Conservation (phyloP, 306 rosid genomes). For the Vigna hirtella region DNA sequence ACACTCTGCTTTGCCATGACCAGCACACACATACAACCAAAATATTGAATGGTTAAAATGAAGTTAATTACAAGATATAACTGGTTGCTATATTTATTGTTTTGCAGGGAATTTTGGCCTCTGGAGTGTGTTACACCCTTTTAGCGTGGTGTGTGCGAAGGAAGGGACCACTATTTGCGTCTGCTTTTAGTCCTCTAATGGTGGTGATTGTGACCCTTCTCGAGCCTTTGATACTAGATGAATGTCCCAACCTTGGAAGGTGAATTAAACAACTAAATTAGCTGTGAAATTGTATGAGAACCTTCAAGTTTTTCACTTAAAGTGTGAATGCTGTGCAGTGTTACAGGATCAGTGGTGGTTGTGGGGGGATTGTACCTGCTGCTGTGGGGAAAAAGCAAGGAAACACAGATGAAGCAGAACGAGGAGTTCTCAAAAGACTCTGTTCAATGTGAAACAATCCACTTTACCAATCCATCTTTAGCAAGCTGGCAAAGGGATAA, state of each 20-base stretch:
- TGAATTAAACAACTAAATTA: background rate
- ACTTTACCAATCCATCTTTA: conserved; percentile 4
- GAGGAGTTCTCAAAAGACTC: background rate
- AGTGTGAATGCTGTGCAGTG: conserved; percentile 27
- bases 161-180: conserved; percentile 49
- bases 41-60: background rate
- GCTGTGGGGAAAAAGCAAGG: conserved; percentile 47
- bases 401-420: background rate
- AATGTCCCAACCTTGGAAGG: conserved; percentile 41
- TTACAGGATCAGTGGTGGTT: conserved; percentile 37
- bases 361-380: conserved; percentile 45
- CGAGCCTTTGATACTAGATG: conserved; percentile 3
- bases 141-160: conserved; percentile 46
- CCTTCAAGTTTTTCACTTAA: background rate
- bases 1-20: background rate
- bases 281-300: background rate
- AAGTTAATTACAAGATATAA: background rate
- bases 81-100: background rate
- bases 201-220: conserved; percentile 36
- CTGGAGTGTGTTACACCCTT: conserved; percentile 37
- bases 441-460: conserved; percentile 28
- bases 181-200: conserved; percentile 49
- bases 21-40: background rate
- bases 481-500: conserved; percentile 29
- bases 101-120: conserved; percentile 46